Evolutionary conservation across 306 rosid genomes (phyloP), one percentile per base, ranked within the genome.

Genomic region (Dalbergia cultrata): DNA sequence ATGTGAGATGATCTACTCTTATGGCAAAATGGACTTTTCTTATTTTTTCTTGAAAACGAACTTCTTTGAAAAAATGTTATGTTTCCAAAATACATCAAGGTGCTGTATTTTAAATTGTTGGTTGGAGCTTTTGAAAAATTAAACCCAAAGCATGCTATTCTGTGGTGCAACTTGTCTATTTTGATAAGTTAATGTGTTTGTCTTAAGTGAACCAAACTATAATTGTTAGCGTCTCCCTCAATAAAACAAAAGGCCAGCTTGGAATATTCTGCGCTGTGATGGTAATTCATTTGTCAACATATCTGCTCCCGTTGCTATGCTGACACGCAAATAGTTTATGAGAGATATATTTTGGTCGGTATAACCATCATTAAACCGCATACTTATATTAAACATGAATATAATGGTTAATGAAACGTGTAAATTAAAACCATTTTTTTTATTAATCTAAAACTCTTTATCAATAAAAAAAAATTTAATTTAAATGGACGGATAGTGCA

Each of bases 211-310:
- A 14, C 16, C 21, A 6, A 8, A 44, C 18, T 26, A 26, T 26
- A 34, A 64, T n/a, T 59, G 60, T 17, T 34, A 64, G 21, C 21
- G 50, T 8, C 22, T 49, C 19, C 22, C 52, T 12, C 50, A n/a
- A 62, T 19, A 61, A 47, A n/a, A 45, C 71, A 62, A 57, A 21
- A 49, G 64, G 22, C 37, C 49, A 12, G 16, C 37, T 45, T 6
- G 37, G 62, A 75, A 65, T 67, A 16, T 62, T 22, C 70, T 71
- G 78, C 39, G 82, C 65, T 77, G 71, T 77, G 71, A 56, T 66
- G 65, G 39, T 43, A 41, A 37, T 62, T 39, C 53, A 52, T 54
- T 34, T 43, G 72, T 72, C 35, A 83, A 78, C 47, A 56, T 13
- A 18, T 37, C 21, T 53, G 14, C n/a, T 59, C 41, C 43, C 7